Evolutionary conservation across 2,329 filamentous ascomycete genomes (phyloP).

Genomic region (Exophiala phaeomuriformis): DNA sequence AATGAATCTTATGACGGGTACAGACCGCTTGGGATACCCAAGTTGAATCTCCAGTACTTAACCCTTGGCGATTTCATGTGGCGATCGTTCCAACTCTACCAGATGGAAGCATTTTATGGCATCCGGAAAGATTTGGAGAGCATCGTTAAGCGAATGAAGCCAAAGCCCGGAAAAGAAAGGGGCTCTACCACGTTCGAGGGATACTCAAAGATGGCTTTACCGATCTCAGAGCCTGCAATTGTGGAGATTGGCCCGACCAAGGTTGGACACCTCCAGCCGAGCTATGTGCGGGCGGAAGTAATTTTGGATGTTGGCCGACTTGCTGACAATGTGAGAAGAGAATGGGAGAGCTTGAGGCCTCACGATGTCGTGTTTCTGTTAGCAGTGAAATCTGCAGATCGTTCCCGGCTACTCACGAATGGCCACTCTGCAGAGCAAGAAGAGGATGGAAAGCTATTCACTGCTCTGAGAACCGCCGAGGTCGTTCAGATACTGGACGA

Average conservation of each 20-base stretch:
- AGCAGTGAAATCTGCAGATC: constrained; percentile 55
- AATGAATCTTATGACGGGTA: constrained; percentile 86
- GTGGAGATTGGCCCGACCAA: constrained; percentile 75
- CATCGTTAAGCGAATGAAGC: constrained; percentile 69
- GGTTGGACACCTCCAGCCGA: constrained; percentile 77
- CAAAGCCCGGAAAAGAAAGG: constrained; percentile 57
- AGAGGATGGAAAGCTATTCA: constrained; percentile 48
- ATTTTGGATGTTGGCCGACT: constrained; percentile 73
- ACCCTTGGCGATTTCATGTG: constrained; percentile 95
- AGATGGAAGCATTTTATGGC: constrained; percentile 86
- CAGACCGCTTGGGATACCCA: constrained; percentile 79
- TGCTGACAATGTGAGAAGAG: constrained; percentile 65
- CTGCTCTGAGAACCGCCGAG: constrained; percentile 69
- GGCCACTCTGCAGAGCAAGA: constrained; percentile 51
- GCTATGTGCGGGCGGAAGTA: constrained; percentile 78
- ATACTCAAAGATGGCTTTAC: constrained; percentile 84
- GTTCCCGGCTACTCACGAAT: constrained; percentile 47
- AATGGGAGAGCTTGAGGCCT: constrained; percentile 82
- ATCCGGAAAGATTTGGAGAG: constrained; percentile 87
- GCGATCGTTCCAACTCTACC: constrained; percentile 82
- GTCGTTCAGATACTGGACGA: constrained; percentile 82
- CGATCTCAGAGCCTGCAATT: constrained; percentile 77
- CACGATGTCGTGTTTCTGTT: constrained; percentile 89
- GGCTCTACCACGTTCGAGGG: constrained; percentile 66
- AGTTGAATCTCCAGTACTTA: constrained; percentile 90